phyloP scores from a whole-genome alignment of 441 rosid genomes.

The Jatropha podagrica region DNA sequence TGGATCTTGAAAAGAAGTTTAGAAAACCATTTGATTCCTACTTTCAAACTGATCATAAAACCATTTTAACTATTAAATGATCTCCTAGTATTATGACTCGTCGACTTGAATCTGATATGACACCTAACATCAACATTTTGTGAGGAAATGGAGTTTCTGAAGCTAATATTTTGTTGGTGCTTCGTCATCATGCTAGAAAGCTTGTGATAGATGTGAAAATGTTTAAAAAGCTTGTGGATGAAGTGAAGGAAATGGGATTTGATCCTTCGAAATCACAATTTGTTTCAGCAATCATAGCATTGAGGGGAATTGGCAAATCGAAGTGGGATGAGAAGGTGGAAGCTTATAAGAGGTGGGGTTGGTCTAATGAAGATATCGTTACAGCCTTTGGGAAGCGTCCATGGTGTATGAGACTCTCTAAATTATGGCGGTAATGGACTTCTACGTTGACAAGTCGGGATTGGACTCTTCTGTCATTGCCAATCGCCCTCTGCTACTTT shows the following conservation, averaged over 20 bases:
- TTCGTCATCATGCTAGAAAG: not conserved
- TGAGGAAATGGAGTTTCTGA: slow-evolving; percentile 17
- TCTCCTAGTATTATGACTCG: not conserved
- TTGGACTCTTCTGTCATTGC: slow-evolving; percentile 16
- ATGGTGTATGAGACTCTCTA: not conserved
- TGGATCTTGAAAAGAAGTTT: not conserved
- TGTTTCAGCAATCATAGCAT: not conserved
- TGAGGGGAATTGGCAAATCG: not conserved
- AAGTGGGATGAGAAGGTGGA: slow-evolving; percentile 15
- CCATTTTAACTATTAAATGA: not conserved
- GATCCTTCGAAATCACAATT: slow-evolving; percentile 7
- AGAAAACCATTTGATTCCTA: slow-evolving; percentile 6
- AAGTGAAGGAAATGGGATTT: slow-evolving; percentile 24
- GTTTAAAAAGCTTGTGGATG: not conserved
- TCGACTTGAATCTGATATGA: not conserved
- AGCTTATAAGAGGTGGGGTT: slow-evolving; percentile 18
- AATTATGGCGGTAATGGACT: slow-evolving; percentile 22
- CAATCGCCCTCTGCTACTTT: not conserved
- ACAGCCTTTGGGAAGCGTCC: slow-evolving; percentile 12
- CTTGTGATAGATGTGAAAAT: not conserved
- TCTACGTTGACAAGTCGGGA: slow-evolving; percentile 15
- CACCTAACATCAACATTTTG: slow-evolving; percentile 1
- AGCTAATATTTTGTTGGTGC: not conserved
- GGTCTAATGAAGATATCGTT: slow-evolving; percentile 13
- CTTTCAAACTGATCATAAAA: slow-evolving; percentile 8